Percentiles rank a stretch among this genome's conserved stretches.
These are phyloP conservation scores for Aspergillus haitiensis DNA, from an alignment of 495 filamentous ascomycete species.

Conservation along the genomic window DNA sequence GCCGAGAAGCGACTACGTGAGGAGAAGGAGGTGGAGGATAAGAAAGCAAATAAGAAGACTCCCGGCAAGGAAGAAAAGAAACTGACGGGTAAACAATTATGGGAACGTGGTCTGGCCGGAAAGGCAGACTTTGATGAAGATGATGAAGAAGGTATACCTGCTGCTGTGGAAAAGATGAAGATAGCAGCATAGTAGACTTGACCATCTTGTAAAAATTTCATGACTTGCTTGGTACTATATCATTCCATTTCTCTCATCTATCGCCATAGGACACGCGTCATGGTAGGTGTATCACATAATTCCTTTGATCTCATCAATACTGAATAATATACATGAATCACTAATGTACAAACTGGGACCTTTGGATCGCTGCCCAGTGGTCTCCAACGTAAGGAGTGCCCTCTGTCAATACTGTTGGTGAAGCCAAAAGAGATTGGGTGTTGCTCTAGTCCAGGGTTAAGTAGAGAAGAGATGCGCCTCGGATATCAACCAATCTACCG, in stretches of 20 bases:
- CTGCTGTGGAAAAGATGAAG: slow-evolving; percentile 66
- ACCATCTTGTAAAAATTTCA: background rate
- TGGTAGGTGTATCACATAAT: background rate
- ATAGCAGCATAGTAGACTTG: slow-evolving; percentile 49
- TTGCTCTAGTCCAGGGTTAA: background rate
- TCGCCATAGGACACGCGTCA: background rate
- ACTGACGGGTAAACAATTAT: slow-evolving; percentile 79
- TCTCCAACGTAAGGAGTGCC: no score
- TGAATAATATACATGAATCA: background rate
- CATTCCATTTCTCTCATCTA: background rate
- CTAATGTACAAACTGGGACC: background rate
- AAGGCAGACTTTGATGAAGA: slow-evolving; percentile 74
- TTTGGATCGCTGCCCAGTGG: no score
- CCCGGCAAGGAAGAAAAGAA: slow-evolving; percentile 56
- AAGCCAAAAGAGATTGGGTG: background rate
- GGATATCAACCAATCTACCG: no score
- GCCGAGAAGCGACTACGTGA: slow-evolving; percentile 59
- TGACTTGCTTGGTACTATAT: background rate
- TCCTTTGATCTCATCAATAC: background rate
- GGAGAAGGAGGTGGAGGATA: slow-evolving; percentile 73
- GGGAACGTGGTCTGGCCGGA: slow-evolving; percentile 77
- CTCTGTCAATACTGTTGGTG: background rate
- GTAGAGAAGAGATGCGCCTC: no score
- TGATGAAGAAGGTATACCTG: slow-evolving; percentile 53
- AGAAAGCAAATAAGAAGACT: slow-evolving; percentile 64